Evolutionary conservation across 2,329 filamentous ascomycete species (phyloP), one percentile per base, ranked within the genome.

Genomic region (Fusarium tjaetaba): DNA sequence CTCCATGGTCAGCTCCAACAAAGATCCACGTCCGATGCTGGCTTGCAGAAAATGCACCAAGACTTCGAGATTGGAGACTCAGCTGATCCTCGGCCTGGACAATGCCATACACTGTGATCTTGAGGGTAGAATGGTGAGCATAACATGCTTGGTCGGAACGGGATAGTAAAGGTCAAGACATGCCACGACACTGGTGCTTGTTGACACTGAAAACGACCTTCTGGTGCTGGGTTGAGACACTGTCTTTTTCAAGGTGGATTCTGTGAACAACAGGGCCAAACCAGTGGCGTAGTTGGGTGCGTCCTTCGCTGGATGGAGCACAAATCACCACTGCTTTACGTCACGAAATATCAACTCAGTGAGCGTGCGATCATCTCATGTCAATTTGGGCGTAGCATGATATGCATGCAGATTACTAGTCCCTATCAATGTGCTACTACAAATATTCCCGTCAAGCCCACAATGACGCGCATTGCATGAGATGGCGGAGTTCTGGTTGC

Each of bases 151-250:
- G 18, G 5, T 11, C 11, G 14, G 4, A 9, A 46, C 14, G 14
- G 13, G 13, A 5, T 16, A 8, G 26, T 15, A 5, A 11, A 11
- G 26, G 14, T 22, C 13, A 30, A 30, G 13, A 30, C 14, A 30
- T 8, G 14, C 4, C 20, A 22, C 9, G 26, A 5, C 1, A 3
- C 6, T 22, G 20, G 14, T 30, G 45, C 20, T 22, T 48, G 9
- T n/a, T 48, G 7, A 2, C 18, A 20, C 5, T 22, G 26, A 11
- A 0, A 15, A 7, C 4, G 4, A 22, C 26, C 7, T 48, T 6
- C 0, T 48, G 26, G 26, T 13, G 10, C 14, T 32, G 6, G 45
- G 13, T 22, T 28, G 0, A 46, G 45, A 22, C 26, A 22, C 9
- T 22, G 45, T 28, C 20, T 28, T 46, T 46, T 28, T 5, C 9